These are phyloP conservation scores for Endocalyx cinctus DNA, from an alignment of 2,329 filamentous ascomycete genomes.

Conservation along the genomic window DNA sequence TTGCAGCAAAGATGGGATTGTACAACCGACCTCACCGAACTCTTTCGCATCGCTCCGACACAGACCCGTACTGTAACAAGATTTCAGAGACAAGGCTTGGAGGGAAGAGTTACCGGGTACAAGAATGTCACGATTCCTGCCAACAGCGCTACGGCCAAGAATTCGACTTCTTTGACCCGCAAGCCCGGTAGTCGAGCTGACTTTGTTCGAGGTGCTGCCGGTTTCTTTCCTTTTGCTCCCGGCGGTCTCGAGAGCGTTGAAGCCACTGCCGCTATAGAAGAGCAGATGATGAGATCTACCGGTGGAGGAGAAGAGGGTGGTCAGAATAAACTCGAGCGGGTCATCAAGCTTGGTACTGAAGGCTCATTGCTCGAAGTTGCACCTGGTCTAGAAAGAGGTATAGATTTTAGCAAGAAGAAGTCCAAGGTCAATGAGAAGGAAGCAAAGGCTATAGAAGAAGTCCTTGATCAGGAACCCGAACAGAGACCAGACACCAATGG, in stretches of 20 bases:
- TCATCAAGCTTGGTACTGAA: conserved; percentile 77
- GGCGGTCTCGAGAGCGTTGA: conserved; percentile 85
- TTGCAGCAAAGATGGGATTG: conserved; percentile 88
- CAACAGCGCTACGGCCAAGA: conserved; percentile 86
- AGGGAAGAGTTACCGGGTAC: conserved; percentile 90
- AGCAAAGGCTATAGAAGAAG: conserved; percentile 54
- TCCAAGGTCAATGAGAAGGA: conserved; percentile 53
- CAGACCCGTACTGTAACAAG: conserved; percentile 93
- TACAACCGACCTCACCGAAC: conserved; percentile 71
- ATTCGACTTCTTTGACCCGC: conserved; percentile 81
- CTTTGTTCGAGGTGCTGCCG: conserved; percentile 87
- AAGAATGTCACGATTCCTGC: conserved; percentile 89
- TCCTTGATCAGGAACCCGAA: conserved; percentile 45
- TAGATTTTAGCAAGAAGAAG: conserved; percentile 63
- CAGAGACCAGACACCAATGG: conserved; percentile 27
- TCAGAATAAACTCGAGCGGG: conserved; percentile 64
- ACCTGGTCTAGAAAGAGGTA: conserved; percentile 75
- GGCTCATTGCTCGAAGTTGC: conserved; percentile 76
- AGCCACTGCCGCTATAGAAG: conserved; percentile 77
- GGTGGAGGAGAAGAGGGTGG: conserved; percentile 37
- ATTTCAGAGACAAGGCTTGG: conserved; percentile 85
- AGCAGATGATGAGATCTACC: conserved; percentile 59
- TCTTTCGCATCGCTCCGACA: conserved; percentile 83
- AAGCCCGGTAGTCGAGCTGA: conserved; percentile 84
- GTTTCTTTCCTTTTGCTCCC: conserved; percentile 91